phyloP scores from a whole-genome alignment of 257 asterid genomes.

The Solanum clarkiae region DNA sequence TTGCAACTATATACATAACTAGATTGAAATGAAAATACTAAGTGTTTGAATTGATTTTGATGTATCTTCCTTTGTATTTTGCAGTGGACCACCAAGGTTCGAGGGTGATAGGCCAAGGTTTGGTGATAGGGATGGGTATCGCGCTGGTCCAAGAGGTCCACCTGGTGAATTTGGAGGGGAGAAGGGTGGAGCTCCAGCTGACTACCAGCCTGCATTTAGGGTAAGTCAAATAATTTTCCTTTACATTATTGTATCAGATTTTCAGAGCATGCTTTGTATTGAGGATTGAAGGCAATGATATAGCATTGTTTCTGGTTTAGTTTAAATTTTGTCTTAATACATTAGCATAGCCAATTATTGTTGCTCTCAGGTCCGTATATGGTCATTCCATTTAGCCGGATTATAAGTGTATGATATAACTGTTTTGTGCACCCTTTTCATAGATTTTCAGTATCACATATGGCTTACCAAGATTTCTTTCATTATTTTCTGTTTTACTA shows the following conservation, averaged over 20 bases:
- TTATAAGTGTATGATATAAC: neutral
- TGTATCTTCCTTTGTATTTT: neutral
- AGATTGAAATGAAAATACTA: no score
- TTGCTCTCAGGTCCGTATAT: neutral
- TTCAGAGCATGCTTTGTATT: neutral
- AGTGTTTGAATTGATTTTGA: neutral
- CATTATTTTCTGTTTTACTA: neutral
- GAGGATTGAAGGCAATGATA: neutral
- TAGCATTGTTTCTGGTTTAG: neutral
- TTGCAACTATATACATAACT: neutral
- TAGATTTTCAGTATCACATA: neutral
- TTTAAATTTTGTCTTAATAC: neutral
- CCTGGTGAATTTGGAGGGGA: slow-evolving; percentile 80
- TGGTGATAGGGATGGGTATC: slow-evolving; percentile 91
- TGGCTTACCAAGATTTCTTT: neutral
- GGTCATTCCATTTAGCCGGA: neutral
- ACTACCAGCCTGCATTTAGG: slow-evolving; percentile 89
- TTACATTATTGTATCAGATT: neutral
- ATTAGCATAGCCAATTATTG: neutral
- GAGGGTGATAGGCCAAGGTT: slow-evolving; percentile 85
- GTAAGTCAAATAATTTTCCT: slow-evolving; percentile 12
- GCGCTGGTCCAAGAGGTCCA: slow-evolving; percentile 82
- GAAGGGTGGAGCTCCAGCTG: slow-evolving; percentile 94
- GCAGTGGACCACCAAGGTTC: slow-evolving; percentile 81
- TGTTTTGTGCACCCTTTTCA: neutral